phyloP scores from a whole-genome alignment of 768 basidiomycete species.

The Glaciozyma martinii region DNA sequence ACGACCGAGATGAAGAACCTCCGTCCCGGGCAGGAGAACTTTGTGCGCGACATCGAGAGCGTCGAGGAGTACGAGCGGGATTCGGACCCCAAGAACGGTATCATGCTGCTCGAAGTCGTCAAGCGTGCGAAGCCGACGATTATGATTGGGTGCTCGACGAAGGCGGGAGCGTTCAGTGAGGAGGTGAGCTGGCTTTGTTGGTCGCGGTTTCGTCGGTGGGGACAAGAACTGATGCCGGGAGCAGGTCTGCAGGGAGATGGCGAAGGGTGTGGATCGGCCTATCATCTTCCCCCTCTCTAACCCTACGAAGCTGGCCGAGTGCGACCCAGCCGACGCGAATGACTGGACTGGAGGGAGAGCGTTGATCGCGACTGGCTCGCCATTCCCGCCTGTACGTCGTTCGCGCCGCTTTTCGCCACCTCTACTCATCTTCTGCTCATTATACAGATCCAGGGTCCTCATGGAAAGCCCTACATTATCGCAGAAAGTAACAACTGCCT shows the following conservation, averaged over 20 bases:
- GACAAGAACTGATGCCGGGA: conserved; percentile 29
- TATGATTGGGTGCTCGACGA: conserved; percentile 74
- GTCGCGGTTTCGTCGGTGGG: too few species aligned
- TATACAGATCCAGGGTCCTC: too few species aligned
- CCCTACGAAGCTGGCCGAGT: conserved; percentile 68
- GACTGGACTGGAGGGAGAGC: conserved; percentile 74
- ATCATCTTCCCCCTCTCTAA: conserved; percentile 80
- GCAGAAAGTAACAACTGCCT: conserved; percentile 47
- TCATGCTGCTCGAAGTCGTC: conserved; percentile 59
- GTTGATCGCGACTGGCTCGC: conserved; percentile 69
- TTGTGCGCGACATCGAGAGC: conserved; percentile 43
- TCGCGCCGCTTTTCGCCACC: conserved; percentile 49
- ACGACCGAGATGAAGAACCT: conserved; percentile 15
- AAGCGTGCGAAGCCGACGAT: conserved; percentile 67
- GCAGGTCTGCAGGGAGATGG: conserved; percentile 46
- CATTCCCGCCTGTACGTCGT: conserved; percentile 54
- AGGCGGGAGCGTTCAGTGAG: conserved; percentile 66
- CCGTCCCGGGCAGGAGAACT: conserved; percentile 49
- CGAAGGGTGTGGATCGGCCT: conserved; percentile 58
- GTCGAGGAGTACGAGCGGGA: conserved; percentile 24
- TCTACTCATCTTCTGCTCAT: neutral
- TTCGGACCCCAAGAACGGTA: conserved; percentile 40
- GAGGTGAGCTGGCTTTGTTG: too few species aligned
- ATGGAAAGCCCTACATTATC: neutral
- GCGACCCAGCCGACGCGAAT: conserved; percentile 58